Evolutionary conservation across 306 rosid genomes (phyloP).

Genomic region (Leucaena leucocephala): DNA sequence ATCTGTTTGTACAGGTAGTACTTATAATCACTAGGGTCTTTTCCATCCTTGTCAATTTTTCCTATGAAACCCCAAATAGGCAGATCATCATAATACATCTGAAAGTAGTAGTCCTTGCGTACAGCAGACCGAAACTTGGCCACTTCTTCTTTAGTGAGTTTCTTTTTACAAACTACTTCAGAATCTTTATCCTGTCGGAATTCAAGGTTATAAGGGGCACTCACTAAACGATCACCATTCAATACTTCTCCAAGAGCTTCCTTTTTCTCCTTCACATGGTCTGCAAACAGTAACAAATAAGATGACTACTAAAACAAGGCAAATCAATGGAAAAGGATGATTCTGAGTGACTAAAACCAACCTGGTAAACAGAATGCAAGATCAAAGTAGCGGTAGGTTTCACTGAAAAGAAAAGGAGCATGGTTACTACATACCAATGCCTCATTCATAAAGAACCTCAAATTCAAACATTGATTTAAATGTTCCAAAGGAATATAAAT

Average conservation of each 20-base stretch:
- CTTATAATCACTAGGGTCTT: conserved; percentile 61
- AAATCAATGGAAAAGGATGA: neutral
- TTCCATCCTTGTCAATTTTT: conserved; percentile 59
- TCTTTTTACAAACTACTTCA: conserved; percentile 40
- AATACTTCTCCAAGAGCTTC: conserved; percentile 74
- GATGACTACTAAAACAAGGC: neutral
- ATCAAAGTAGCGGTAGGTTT: conserved; percentile 62
- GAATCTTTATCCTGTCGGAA: conserved; percentile 52
- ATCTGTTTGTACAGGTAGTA: conserved; percentile 64
- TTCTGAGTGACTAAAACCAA: conserved; percentile 27
- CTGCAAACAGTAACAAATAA: conserved; percentile 42
- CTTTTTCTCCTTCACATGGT: conserved; percentile 51
- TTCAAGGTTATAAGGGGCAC: conserved; percentile 66
- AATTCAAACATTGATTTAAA: neutral
- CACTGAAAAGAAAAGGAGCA: conserved; percentile 30
- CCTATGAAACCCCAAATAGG: conserved; percentile 80
- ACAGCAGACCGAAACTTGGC: conserved; percentile 58
- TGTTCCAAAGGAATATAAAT: neutral
- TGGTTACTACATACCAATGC: neutral
- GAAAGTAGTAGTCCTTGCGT: conserved; percentile 65
- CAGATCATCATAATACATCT: conserved; percentile 69
- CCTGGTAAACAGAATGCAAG: conserved; percentile 66
- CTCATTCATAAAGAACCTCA: neutral
- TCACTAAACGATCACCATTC: conserved; percentile 70
- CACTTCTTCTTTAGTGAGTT: conserved; percentile 50